Evolutionary conservation across 371 early-diverging fungal genomes (phyloP).

Genomic region (Rhizomucor pusillus): DNA sequence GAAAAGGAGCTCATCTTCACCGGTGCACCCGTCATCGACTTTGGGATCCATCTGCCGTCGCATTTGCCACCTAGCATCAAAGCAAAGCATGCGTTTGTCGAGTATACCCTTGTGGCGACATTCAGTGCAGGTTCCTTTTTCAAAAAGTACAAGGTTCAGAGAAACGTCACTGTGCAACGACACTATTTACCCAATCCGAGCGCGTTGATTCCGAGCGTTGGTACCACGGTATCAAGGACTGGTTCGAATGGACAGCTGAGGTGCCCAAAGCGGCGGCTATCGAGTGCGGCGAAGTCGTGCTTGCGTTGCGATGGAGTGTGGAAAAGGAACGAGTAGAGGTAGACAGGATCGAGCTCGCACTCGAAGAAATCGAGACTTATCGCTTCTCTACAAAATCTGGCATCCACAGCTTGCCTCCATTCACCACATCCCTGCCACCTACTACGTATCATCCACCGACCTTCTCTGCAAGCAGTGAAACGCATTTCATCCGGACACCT

Average conservation of each 20-base stretch:
- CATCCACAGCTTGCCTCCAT: constrained; percentile 36
- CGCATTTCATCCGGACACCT: constrained; percentile 41
- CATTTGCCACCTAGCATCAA: constrained; percentile 34
- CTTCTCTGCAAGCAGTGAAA: constrained; percentile 34
- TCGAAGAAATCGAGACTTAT: constrained; percentile 42
- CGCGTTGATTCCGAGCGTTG: constrained; percentile 42
- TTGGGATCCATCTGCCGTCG: constrained; percentile 44
- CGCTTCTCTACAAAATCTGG: constrained; percentile 37
- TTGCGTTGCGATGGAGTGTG: constrained; percentile 41
- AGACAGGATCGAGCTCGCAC: constrained; percentile 26
- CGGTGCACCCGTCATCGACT: constrained; percentile 37
- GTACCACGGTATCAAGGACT: constrained; percentile 31
- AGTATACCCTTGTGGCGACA: constrained; percentile 39
- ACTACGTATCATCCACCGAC: constrained; percentile 36
- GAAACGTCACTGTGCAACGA: constrained; percentile 27
- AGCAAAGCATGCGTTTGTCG: constrained; percentile 39
- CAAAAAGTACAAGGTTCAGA: constrained; percentile 39
- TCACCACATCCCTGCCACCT: constrained; percentile 30
- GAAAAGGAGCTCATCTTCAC: constrained; percentile 49
- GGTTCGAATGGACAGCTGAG: constrained; percentile 50
- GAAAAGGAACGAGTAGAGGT: constrained; percentile 47
- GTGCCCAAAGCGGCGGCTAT: constrained; percentile 42
- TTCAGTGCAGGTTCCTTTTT: constrained; percentile 42
- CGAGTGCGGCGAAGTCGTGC: constrained; percentile 39
- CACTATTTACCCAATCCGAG: constrained; percentile 44